Percentiles rank a stretch among this genome's conserved stretches.
Conservation (phyloP, 1,284 basidiomycete species). For the Xerocomus nothofagi region DNA sequence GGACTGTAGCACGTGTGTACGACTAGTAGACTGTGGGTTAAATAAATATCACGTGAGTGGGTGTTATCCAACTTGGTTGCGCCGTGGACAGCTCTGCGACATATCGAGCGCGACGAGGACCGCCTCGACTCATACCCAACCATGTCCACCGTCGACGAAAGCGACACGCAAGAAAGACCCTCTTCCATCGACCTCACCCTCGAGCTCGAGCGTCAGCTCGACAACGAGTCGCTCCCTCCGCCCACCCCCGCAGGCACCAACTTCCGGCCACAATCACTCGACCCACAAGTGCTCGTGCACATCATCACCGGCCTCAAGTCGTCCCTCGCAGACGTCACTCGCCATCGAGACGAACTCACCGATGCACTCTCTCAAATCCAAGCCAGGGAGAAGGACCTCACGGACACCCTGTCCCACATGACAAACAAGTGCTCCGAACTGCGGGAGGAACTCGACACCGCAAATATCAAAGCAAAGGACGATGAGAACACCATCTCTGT, state of each 20-base stretch:
- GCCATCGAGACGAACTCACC: conserved; percentile 65
- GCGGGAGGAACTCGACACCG: conserved; percentile 60
- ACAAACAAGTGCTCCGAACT: conserved; percentile 62
- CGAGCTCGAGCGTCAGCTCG: conserved; percentile 73
- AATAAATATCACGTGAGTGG: too few relatives aligned
- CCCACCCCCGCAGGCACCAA: conserved; percentile 35
- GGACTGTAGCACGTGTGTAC: too few relatives aligned
- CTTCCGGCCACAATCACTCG: conserved; percentile 59
- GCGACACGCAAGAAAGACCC: conserved; percentile 28
- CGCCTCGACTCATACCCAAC: too few relatives aligned
- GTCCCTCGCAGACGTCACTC: conserved; percentile 58
- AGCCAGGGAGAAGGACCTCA: conserved; percentile 54
- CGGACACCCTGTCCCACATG: conserved; percentile 60
- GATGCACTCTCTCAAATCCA: conserved; percentile 50
- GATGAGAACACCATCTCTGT: conserved; percentile 82
- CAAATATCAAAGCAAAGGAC: conserved; percentile 62
- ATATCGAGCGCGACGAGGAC: too few relatives aligned
- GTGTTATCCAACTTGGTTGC: too few relatives aligned
- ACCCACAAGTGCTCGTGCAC: conserved; percentile 72
- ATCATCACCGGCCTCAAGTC: conserved; percentile 67
- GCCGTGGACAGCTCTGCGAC: too few relatives aligned
- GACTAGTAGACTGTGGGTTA: too few relatives aligned
- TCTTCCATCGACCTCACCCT: conserved; percentile 76
- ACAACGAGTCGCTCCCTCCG: conserved; percentile 58
- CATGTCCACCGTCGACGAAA: conserved; percentile 25